Percentiles rank a stretch among this genome's conserved stretches.
Evolutionary conservation across 75 land plant species (phyloP).

Genomic region (Sequoia sempervirens): DNA sequence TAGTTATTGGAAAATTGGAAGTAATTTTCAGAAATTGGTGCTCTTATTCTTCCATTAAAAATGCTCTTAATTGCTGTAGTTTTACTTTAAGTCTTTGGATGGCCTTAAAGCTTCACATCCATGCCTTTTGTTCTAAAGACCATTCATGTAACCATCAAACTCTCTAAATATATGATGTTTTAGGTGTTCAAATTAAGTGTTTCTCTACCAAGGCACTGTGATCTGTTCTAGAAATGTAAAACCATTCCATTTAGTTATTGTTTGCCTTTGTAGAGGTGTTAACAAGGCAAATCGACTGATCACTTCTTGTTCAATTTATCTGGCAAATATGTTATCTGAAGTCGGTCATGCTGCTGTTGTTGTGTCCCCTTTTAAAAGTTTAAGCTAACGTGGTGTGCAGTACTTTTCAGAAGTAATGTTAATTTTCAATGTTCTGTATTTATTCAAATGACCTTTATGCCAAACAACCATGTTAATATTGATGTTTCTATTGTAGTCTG

Average conservation of each 20-base stretch:
- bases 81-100: not conserved
- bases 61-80: not conserved
- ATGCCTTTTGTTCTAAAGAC: not conserved
- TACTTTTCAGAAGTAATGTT: not conserved
- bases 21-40: not conserved
- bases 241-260: not conserved
- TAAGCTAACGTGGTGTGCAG: not conserved
- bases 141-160: not conserved
- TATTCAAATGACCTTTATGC: not conserved
- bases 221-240: not conserved
- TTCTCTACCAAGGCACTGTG: not conserved
- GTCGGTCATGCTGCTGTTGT: not conserved
- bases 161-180: not conserved
- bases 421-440: not conserved
- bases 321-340: not conserved
- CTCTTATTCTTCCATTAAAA: conserved; percentile 2
- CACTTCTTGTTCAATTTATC: not conserved
- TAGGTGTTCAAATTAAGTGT: not conserved
- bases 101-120: not conserved
- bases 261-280: not conserved
- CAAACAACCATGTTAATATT: not conserved
- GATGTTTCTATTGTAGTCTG: not conserved
- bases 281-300: not conserved
- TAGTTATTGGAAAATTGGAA: conserved; percentile 2
- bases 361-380: not conserved